phyloP scores from a whole-genome alignment of 73 alveolate species.

The Paraurostyla sp. region DNA sequence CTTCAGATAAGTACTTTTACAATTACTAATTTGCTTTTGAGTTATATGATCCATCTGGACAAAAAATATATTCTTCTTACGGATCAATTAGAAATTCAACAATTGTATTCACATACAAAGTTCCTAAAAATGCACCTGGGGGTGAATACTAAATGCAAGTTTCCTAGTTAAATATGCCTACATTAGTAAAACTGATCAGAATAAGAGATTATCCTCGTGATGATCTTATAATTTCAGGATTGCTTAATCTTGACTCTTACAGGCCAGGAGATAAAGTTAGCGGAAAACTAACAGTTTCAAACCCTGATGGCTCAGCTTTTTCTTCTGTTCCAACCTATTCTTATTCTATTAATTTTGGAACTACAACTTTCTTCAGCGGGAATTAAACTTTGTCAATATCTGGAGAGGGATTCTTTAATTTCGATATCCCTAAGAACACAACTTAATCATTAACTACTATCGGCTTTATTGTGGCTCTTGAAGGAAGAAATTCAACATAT shows the following conservation, averaged over 20 bases:
- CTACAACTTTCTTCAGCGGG: neutral
- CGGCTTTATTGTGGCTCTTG: neutral
- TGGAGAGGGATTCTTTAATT: neutral
- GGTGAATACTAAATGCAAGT: slow-evolving; percentile 1
- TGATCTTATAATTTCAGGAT: neutral
- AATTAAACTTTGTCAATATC: neutral
- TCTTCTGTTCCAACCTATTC: neutral
- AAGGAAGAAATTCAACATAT: neutral
- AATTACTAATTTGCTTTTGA: neutral
- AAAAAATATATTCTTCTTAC: neutral
- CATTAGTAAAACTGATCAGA: neutral
- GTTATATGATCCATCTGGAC: neutral
- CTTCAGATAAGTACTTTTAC: neutral
- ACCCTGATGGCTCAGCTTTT: slow-evolving; percentile 24
- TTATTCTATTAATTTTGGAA: neutral
- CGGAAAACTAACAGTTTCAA: slow-evolving; percentile 1
- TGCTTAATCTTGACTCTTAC: neutral
- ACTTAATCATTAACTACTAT: neutral
- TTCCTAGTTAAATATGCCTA: neutral
- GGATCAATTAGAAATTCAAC: neutral
- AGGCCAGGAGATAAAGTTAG: slow-evolving; percentile 33
- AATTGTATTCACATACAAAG: slow-evolving; percentile 28
- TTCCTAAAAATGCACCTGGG: slow-evolving; percentile 27
- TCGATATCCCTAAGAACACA: neutral
- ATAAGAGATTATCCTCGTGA: slow-evolving; percentile 29